Evolutionary conservation across 78 protist species (phyloP).

Genomic region (Chrysochromulina parva): DNA sequence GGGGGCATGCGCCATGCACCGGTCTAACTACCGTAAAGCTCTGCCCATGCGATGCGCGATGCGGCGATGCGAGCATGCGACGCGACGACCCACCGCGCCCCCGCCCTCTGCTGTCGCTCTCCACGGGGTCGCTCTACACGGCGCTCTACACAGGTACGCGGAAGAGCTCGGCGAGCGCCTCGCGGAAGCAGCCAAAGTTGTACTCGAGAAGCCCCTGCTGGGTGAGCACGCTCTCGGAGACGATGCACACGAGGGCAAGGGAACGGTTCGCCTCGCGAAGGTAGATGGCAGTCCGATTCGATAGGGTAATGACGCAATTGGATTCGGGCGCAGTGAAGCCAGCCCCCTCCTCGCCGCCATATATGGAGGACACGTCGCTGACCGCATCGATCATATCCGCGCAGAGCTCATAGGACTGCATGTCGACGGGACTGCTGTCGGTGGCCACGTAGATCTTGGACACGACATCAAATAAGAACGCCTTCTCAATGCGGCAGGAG

Average conservation of each 20-base stretch:
- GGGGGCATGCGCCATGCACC: too few species aligned
- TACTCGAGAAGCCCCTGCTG: constrained; percentile 86
- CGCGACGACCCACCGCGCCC: too few species aligned
- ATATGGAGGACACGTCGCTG: constrained; percentile 88
- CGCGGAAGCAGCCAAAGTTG: constrained; percentile 83
- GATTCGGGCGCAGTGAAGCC: not conserved
- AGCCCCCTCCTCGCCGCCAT: constrained; percentile 52
- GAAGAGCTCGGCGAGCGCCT: constrained; percentile 73
- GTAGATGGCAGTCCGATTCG: not conserved
- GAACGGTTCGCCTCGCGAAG: constrained; percentile 71
- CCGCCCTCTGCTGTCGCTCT: too few species aligned
- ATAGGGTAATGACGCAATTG: not conserved
- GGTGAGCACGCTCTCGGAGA: not conserved
- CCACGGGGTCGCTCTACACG: too few species aligned
- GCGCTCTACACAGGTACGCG: too few species aligned
- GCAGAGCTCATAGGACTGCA: constrained; percentile 91
- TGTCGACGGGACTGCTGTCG: constrained; percentile 91
- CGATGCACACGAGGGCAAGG: not conserved
- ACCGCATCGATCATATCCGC: constrained; percentile 89
- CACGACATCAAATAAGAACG: constrained; percentile 92
- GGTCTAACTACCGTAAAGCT: too few species aligned
- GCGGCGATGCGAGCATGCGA: too few species aligned
- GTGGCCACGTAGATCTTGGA: constrained; percentile 94
- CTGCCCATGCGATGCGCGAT: too few species aligned
- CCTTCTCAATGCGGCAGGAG: constrained; percentile 89